Evolutionary conservation across 2,329 filamentous ascomycete genomes (phyloP).

Genomic region (Colletotrichum cuscutae): DNA sequence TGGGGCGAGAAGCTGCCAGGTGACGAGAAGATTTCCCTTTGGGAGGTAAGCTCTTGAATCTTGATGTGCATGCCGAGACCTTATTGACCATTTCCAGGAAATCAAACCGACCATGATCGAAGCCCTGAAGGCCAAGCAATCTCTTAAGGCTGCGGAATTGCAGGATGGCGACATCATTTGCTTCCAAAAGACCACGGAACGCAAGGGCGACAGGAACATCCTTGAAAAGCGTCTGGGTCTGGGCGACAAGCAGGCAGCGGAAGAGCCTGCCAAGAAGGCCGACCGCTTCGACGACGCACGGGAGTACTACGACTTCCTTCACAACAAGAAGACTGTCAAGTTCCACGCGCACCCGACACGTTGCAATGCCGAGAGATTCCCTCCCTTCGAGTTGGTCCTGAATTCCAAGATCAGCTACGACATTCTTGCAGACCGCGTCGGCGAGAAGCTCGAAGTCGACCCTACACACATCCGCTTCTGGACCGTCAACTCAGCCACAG

Average conservation of each 20-base stretch:
- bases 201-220: constrained; percentile 52
- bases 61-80: not conserved
- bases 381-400: constrained; percentile 79
- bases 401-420: constrained; percentile 94
- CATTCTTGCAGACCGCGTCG: constrained; percentile 84
- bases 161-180: constrained; percentile 98
- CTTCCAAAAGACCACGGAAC: constrained; percentile 77
- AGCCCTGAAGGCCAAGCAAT: constrained; percentile 88
- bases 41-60: constrained; percentile 66
- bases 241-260: constrained; percentile 49
- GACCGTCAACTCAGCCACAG: constrained; percentile 80
- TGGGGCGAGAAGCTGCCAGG: constrained; percentile 81
- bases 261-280: constrained; percentile 51
- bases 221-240: constrained; percentile 51
- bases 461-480: constrained; percentile 92
- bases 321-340: constrained; percentile 82
- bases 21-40: constrained; percentile 74
- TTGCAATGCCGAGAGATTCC: constrained; percentile 67
- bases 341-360: constrained; percentile 76
- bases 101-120: constrained; percentile 99
- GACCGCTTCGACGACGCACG: constrained; percentile 77
- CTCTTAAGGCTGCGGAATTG: constrained; percentile 89
- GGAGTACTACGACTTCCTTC: constrained; percentile 92
- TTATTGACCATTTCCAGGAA: constrained; percentile 63
- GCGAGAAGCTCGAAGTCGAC: constrained; percentile 78